Percentiles rank a stretch among this genome's conserved stretches.
phyloP scores from a whole-genome alignment of 371 early-diverging fungal species.

The Mucor lusitanicus region DNA sequence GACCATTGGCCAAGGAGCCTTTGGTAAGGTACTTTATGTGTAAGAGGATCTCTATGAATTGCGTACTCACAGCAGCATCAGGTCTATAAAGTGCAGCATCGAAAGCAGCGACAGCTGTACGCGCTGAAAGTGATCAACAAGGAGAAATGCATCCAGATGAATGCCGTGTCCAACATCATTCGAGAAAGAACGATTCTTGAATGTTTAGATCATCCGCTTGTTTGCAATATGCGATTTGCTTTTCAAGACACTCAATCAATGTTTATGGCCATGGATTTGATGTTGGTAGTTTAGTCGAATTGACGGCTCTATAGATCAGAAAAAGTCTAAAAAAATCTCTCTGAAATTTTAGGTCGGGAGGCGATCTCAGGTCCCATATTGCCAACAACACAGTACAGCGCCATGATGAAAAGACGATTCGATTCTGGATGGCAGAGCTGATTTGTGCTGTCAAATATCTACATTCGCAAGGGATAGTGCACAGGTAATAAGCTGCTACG shows the following conservation, averaged over 20 bases:
- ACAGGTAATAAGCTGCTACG: constrained; percentile 38
- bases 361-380: constrained; percentile 78
- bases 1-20: constrained; percentile 65
- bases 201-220: constrained; percentile 68
- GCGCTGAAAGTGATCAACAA: constrained; percentile 82
- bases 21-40: constrained; percentile 60
- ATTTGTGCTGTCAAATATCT: constrained; percentile 70
- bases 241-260: constrained; percentile 77
- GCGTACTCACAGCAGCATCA: constrained; percentile 8
- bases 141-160: constrained; percentile 64
- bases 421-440: constrained; percentile 74
- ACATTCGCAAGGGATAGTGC: constrained; percentile 71
- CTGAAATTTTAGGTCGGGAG: constrained; percentile 67
- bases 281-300: constrained; percentile 41
- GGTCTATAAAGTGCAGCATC: constrained; percentile 71
- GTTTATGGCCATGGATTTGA: constrained; percentile 83
- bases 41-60: neutral
- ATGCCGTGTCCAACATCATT: constrained; percentile 68
- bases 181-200: constrained; percentile 77
- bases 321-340: neutral
- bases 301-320: neutral
- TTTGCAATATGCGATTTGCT: constrained; percentile 76
- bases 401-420: constrained; percentile 63
- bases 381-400: constrained; percentile 37
- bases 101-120: constrained; percentile 53